Evolutionary conservation across 768 basidiomycete genomes (phyloP).

Genomic region (Sporobolomyces roseus): DNA sequence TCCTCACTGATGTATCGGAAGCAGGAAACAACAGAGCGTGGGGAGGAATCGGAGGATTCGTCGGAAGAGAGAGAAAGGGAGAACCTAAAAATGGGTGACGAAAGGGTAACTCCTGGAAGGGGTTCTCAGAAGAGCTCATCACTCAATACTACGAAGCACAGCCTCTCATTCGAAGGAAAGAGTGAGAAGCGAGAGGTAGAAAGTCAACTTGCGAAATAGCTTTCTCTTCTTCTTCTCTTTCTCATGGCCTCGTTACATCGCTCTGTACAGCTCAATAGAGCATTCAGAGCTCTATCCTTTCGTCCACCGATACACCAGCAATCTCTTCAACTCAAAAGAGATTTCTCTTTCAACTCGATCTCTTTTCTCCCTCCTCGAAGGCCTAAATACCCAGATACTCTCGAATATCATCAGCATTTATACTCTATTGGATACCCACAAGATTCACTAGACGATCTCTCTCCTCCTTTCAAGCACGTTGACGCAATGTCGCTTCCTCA

Average conservation of each 20-base stretch:
- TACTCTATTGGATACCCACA: conserved; percentile 9
- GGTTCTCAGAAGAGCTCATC: too few species aligned
- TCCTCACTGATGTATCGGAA: too few species aligned
- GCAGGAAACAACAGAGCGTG: too few species aligned
- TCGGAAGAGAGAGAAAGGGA: too few species aligned
- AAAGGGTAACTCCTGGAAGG: too few species aligned
- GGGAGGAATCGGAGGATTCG: too few species aligned
- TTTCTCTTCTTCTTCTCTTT: background rate
- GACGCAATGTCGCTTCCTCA: background rate
- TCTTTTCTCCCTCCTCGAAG: background rate
- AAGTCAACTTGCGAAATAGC: too few species aligned
- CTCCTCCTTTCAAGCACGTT: background rate
- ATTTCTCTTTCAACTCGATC: background rate
- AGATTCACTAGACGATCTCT: background rate
- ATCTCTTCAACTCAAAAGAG: background rate
- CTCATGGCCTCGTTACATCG: background rate
- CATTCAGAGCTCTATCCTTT: background rate
- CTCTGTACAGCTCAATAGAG: background rate
- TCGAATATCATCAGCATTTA: background rate
- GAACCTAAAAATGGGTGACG: too few species aligned
- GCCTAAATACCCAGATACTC: background rate
- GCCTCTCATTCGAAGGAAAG: too few species aligned
- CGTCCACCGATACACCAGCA: background rate
- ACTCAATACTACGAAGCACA: too few species aligned
- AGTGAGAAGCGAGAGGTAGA: too few species aligned